phyloP scores from a whole-genome alignment of 179 eudicot genomes.

The Patellifolia procumbens region DNA sequence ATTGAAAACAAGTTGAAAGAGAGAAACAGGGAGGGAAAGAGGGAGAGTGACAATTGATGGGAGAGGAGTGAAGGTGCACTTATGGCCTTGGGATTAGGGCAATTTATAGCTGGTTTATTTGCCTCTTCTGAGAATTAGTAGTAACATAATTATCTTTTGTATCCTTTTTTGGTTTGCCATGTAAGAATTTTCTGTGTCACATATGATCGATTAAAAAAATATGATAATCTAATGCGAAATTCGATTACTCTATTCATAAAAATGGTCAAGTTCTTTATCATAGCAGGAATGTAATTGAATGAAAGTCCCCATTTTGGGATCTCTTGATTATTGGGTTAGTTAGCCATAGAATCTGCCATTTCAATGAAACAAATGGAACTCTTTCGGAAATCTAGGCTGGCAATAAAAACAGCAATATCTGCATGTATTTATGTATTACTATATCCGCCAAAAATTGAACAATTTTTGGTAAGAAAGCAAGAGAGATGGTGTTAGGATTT shows the following conservation, averaged over 20 bases:
- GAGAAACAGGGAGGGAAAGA: not conserved
- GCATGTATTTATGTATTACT: not conserved
- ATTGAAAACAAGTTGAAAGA: conserved; percentile 8
- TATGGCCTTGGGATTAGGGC: not conserved
- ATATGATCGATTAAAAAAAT: conserved; percentile 4
- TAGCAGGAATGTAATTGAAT: conserved; percentile 18
- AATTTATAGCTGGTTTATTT: conserved; percentile 13
- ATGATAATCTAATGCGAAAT: conserved; percentile 16
- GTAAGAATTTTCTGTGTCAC: conserved; percentile 23
- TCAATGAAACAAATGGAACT: not conserved
- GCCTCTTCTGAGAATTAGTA: not conserved
- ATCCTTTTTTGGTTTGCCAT: conserved; percentile 27
- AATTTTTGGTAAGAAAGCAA: conserved; percentile 25
- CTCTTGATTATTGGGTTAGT: conserved; percentile 9
- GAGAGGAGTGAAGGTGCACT: conserved; percentile 9
- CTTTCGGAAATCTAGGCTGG: conserved; percentile 24
- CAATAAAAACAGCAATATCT: conserved; percentile 4
- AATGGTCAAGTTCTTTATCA: conserved; percentile 1
- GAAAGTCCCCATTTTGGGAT: conserved; percentile 9
- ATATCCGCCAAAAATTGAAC: not conserved
- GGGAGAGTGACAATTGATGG: not conserved
- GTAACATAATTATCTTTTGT: conserved; percentile 6
- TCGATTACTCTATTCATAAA: conserved; percentile 1
- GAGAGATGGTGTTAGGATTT: conserved; percentile 6
- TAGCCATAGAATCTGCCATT: not conserved